Conservation (phyloP, 805 yeast genomes). For the Saccharomycopsis malanga region DNA sequence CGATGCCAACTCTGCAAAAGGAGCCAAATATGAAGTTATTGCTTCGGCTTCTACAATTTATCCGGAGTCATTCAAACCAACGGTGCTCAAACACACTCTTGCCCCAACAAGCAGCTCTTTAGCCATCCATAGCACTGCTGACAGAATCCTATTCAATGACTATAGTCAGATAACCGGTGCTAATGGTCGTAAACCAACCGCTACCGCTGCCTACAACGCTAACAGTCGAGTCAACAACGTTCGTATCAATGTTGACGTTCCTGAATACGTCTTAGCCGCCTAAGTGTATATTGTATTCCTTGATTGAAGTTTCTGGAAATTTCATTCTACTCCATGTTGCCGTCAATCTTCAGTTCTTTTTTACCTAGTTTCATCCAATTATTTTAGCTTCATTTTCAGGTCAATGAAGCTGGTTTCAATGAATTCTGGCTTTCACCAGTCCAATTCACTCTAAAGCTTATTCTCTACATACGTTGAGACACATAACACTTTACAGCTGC, state of each 20-base stretch:
- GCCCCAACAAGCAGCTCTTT: neutral
- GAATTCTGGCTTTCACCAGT: neutral
- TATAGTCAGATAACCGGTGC: neutral
- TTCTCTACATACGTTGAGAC: neutral
- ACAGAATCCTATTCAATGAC: neutral
- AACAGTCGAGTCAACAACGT: neutral
- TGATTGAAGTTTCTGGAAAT: neutral
- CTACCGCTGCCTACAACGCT: neutral
- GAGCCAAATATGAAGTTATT: conserved; percentile 6
- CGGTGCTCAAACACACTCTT: neutral
- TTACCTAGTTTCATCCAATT: too few relatives aligned
- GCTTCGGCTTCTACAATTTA: conserved; percentile 3
- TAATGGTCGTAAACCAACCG: neutral
- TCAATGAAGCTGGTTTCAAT: neutral
- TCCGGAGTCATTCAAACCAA: conserved; percentile 2
- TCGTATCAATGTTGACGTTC: neutral
- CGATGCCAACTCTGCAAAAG: neutral
- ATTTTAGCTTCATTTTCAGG: too few relatives aligned
- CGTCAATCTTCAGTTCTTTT: too few relatives aligned
- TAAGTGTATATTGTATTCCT: neutral
- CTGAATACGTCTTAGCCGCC: conserved; percentile 1
- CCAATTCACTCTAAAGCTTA: neutral
- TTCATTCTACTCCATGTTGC: neutral
- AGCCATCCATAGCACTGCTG: neutral
- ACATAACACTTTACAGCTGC: neutral